Base-by-base conservation (phyloP, 352 stramenopile species). In the Globisporangium paddicum region DNA sequence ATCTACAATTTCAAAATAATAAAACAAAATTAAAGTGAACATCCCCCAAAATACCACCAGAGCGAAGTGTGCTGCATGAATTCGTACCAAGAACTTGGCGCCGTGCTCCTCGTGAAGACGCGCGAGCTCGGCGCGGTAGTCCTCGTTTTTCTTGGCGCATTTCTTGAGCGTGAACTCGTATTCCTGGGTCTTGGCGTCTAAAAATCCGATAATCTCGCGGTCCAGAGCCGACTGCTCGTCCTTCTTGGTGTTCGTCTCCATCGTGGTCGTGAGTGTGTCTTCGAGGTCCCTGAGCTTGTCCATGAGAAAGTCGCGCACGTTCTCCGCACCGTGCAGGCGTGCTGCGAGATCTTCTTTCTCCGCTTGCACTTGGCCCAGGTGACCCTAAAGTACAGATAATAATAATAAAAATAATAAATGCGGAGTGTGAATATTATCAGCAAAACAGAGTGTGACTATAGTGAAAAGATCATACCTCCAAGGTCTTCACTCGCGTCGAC, bases 291-390 rank as follows among this genome's bases (percentile, higher is more conserved):
- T 89, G 18, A 94, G 69, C 42, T 92, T 94, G 38, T 90, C 80
- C 82, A 94, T 92, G 9, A 94, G 63, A 34, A 94, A 94, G 37
- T 90, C 84, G 14, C 84, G 82, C 26, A 94, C 84, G 32, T 78
- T 90, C 46, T 94, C 84, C 0, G 84, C 80, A 35, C 78, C 84
- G n/a, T 84, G 78, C 5, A 94, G 60, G 0, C 82, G 71, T 30
- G 77, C 82, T 21, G 77, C 69, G 23, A 90, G 49, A 28, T 94
- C 84, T 72, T 94, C 82, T 52, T 90, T 90, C 55, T 94, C 84
- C 1, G 82, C 74, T 55, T 93, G 77, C 14, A 85, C 63, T 64
- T 88, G 77, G 19, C 70, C 66, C 3, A 93, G 58, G 58, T 89
- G 75, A 9, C 38, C 64, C 79, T 93, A 55, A 23, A 30, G 16